Conservation (phyloP, 768 basidiomycete genomes). For the Lentinula lateritia region DNA sequence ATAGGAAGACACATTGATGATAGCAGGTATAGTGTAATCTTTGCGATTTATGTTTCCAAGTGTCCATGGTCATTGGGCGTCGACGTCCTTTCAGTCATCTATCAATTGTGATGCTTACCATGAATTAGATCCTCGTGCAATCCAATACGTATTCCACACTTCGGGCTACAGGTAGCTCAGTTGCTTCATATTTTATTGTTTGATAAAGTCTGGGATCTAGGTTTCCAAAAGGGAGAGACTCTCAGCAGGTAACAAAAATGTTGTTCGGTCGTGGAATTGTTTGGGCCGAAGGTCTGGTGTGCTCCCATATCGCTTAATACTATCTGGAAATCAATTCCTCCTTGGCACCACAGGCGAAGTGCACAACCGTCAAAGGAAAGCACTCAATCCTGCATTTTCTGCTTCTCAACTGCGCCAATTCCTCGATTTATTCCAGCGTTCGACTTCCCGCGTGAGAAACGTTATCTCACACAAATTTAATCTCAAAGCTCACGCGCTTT, state of each 20-base stretch:
- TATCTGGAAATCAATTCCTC: neutral
- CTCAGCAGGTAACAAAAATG: conserved; percentile 11
- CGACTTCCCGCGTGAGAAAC: conserved; percentile 12
- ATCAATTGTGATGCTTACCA: too few species aligned
- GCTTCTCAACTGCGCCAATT: conserved; percentile 17
- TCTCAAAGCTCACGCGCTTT: neutral
- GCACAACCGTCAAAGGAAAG: conserved; percentile 25
- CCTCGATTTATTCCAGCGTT: conserved; percentile 20
- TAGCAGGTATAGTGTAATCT: neutral
- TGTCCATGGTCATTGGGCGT: neutral
- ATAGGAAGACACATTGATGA: neutral
- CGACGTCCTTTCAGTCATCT: neutral
- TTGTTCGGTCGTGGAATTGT: conserved; percentile 17
- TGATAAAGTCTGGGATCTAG: conserved; percentile 15
- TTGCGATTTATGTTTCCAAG: neutral
- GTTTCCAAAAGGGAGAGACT: conserved; percentile 17
- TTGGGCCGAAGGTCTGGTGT: conserved; percentile 20
- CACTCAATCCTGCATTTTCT: conserved; percentile 28
- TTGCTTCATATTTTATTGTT: neutral
- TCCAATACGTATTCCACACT: conserved; percentile 23
- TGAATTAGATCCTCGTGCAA: neutral
- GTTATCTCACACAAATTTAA: too few species aligned
- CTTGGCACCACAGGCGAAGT: conserved; percentile 6
- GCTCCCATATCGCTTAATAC: neutral
- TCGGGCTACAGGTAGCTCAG: neutral